Percentiles rank a stretch among this genome's conserved stretches.
These are phyloP conservation scores for Beauveria bassiana DNA, from an alignment of 2,329 filamentous ascomycete species.

Conservation along the genomic window DNA sequence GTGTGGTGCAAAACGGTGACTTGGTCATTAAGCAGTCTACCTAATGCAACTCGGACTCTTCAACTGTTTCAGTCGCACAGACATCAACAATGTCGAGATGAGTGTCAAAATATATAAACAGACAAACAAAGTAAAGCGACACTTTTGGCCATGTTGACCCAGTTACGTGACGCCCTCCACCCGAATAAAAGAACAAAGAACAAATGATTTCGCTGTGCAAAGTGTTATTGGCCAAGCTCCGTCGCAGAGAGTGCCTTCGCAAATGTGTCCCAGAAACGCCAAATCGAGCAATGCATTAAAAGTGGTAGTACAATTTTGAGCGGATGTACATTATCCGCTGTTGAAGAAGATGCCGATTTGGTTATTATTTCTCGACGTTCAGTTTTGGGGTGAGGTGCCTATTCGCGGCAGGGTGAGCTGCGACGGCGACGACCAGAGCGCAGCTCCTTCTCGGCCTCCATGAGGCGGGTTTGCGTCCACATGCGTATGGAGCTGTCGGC, in stretches of 20 bases:
- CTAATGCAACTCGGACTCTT: not conserved
- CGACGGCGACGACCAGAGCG: constrained; percentile 44
- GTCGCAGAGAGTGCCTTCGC: not conserved
- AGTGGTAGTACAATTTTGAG: constrained; percentile 2
- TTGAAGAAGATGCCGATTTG: not conserved
- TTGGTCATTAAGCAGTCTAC: constrained; percentile 7
- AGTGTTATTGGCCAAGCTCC: not conserved
- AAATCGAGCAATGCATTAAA: constrained; percentile 1
- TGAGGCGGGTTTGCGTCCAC: constrained; percentile 50
- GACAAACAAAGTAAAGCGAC: not conserved
- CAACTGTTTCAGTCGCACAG: not conserved
- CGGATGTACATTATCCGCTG: not conserved
- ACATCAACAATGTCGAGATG: not conserved
- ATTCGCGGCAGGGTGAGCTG: constrained; percentile 26
- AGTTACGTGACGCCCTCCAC: not conserved
- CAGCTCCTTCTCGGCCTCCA: constrained; percentile 54
- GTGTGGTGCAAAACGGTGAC: not conserved
- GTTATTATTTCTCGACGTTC: not conserved
- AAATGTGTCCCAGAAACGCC: constrained; percentile 5
- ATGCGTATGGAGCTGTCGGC: constrained; percentile 43
- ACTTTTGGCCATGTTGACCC: not conserved
- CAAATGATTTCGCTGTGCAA: constrained; percentile 8
- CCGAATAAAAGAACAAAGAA: not conserved
- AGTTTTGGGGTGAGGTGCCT: not conserved
- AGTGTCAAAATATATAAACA: not conserved